Conservation (phyloP, 805 yeast genomes). For the Kodamaea restingae region DNA sequence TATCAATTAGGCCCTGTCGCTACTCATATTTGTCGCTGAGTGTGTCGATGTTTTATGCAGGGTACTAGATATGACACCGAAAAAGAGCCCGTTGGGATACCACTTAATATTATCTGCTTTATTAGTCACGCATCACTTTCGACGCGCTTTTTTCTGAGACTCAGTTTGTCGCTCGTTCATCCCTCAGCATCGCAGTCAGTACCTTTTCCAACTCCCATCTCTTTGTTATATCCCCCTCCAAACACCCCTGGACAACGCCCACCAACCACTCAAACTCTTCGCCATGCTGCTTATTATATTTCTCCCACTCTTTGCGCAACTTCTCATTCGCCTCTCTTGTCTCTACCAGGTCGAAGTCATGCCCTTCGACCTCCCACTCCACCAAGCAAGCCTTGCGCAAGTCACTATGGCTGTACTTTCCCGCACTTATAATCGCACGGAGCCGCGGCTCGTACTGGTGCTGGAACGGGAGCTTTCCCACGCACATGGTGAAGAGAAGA, state of each 20-base stretch:
- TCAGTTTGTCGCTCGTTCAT: too few species aligned
- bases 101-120: background rate
- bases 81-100: too few species aligned
- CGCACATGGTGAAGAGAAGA: slow-evolving; percentile 63
- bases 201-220: slow-evolving; percentile 44
- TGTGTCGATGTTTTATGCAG: too few species aligned
- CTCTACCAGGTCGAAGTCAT: slow-evolving; percentile 7
- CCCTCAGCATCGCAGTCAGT: too few species aligned
- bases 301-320: slow-evolving; percentile 17
- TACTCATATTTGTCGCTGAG: too few species aligned
- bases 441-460: slow-evolving; percentile 81
- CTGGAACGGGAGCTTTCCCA: slow-evolving; percentile 75
- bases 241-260: slow-evolving; percentile 48
- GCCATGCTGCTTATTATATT: slow-evolving; percentile 11
- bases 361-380: slow-evolving; percentile 23
- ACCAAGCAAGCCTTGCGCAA: slow-evolving; percentile 40
- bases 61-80: too few species aligned
- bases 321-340: slow-evolving; percentile 8
- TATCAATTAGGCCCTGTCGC: too few species aligned
- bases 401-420: slow-evolving; percentile 50
- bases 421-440: slow-evolving; percentile 66
- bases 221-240: slow-evolving; percentile 46
- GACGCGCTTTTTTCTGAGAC: too few species aligned
- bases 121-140: background rate
- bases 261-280: slow-evolving; percentile 25